Conservation (phyloP, 176 grass and related monocot species). For the Rhynchospora breviuscula region DNA sequence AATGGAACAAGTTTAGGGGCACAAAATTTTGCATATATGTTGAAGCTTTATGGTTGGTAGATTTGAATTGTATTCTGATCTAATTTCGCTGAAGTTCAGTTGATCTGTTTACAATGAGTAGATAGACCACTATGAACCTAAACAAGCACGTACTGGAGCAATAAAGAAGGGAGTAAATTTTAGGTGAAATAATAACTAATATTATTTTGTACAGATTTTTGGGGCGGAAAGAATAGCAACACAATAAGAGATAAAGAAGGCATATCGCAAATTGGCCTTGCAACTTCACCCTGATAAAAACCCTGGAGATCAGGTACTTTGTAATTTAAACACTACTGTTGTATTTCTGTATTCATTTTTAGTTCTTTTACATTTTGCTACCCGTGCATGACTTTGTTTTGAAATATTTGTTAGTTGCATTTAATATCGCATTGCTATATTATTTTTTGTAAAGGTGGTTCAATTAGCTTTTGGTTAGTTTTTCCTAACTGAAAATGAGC, state of each 20-base stretch:
- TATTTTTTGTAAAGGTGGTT: background rate
- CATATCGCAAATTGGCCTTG: constrained; percentile 82
- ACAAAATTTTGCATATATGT: background rate
- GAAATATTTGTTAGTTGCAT: background rate
- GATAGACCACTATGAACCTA: background rate
- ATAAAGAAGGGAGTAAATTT: background rate
- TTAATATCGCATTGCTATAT: background rate
- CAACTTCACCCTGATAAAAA: constrained; percentile 97
- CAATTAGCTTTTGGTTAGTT: background rate
- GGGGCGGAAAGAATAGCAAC: constrained; percentile 71
- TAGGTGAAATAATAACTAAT: background rate
- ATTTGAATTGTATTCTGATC: background rate
- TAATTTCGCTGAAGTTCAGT: background rate
- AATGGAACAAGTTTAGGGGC: background rate
- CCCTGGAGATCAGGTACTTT: constrained; percentile 76
- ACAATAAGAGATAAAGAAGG: constrained; percentile 93
- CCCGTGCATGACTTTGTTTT: background rate
- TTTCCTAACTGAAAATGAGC: background rate
- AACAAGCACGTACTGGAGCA: background rate
- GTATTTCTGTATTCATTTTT: background rate
- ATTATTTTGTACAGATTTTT: constrained; percentile 52
- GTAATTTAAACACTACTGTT: background rate
- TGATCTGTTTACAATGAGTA: background rate
- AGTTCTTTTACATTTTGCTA: background rate
- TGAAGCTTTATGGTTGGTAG: background rate